Evolutionary conservation across 495 filamentous ascomycete species (phyloP), one percentile per base, ranked within the genome.

Genomic region (Lepidopterella palustris): DNA sequence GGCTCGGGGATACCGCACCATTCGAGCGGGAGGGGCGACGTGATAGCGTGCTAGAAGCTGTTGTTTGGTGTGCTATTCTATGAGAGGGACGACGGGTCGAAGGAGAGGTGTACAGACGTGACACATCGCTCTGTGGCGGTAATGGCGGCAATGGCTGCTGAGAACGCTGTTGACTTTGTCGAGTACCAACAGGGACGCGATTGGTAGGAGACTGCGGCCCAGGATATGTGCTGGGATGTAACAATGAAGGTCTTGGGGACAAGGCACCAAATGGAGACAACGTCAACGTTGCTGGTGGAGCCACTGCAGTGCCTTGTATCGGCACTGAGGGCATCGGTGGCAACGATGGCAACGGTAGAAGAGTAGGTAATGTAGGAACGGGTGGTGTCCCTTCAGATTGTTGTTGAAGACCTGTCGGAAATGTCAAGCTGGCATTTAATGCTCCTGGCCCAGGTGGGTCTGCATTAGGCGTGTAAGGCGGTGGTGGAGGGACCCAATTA

Each of bases 401-500:
- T 15, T 18, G 8, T 24, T 26, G 60, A 24, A 57, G 60, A 31
- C 49, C 60, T 10, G 48, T 23, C 3, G 64, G 57, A 58, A 60
- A 60, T 18, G 55, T 66, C 25, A 66, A 39, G 35, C 63, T 66
- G 40, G 62, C 48, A 48, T 56, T 66, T 2, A 57, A 31, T 27
- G 63, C 55, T 48, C 55, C 63, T 25, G 47, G 47, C 27, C 52
- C 52, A 18, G 52, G 27, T 26, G 56, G 45, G 5, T 88, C 85
- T 28, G 87, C 77, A 13, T 90, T 83, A 13, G 81, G 82, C 20
- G 83, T 81, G 65, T 96, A 96, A 6, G 90, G 88, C 11, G 91
- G 91, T n/a, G 91, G 91, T 0, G 91, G 91, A 23, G 91, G 88
- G 5, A 92, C 88, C 91, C 91, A 96, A 60, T 92, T 89, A 62